phyloP scores from a whole-genome alignment of 306 rosid species.

The Cicer pinnatifidum region DNA sequence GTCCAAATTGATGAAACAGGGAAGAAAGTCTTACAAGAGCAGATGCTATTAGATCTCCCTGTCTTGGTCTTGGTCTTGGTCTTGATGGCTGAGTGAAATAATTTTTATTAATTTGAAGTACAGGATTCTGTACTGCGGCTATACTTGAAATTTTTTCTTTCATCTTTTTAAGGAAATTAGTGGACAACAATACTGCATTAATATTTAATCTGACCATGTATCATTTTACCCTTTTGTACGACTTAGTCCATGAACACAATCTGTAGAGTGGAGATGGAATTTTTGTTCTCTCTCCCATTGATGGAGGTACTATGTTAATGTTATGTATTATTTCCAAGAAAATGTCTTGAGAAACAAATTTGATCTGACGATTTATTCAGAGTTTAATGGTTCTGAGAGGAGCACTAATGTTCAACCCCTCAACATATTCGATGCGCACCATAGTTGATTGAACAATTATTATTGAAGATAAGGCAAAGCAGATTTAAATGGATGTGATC shows the following conservation, averaged over 20 bases:
- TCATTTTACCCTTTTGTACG: too few relatives aligned
- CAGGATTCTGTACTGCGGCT: conserved; percentile 9
- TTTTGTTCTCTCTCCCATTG: not conserved
- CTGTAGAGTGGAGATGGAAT: not conserved
- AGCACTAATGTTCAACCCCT: not conserved
- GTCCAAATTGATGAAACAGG: not conserved
- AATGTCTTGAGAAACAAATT: not conserved
- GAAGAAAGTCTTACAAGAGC: not conserved
- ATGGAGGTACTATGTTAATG: not conserved
- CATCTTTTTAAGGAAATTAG: conserved; percentile 7
- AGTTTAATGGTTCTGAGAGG: not conserved
- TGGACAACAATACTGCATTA: not conserved
- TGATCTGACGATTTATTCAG: not conserved
- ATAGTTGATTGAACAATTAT: too few relatives aligned
- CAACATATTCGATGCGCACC: not conserved
- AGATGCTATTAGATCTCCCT: not conserved
- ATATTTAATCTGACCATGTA: not conserved
- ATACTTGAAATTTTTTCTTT: not conserved
- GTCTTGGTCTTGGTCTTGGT: not conserved
- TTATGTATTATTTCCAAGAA: not conserved
- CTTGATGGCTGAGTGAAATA: not conserved
- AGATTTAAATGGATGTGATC: not conserved
- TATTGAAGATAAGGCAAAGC: too few relatives aligned
- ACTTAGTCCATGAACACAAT: not conserved
- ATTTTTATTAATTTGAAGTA: not conserved